Base-by-base conservation (phyloP, 257 asterid species). In the Coffea canephora region DNA sequence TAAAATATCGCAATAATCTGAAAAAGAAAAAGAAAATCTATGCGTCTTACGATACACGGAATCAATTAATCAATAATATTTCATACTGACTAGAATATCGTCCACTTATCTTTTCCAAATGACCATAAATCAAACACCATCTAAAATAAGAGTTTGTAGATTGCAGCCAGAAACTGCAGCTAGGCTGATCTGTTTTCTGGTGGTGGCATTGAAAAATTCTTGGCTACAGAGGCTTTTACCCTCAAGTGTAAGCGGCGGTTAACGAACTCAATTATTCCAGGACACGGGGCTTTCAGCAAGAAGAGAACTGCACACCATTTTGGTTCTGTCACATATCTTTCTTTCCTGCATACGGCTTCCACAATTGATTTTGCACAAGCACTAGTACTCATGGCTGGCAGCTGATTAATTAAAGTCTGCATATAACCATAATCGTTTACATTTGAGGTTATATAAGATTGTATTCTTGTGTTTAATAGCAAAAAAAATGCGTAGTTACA, bases 331-430 rank as follows among this genome's bases (percentile, higher is more conserved):
- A 84, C 65, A 36, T 16, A 12, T 84, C 78, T 68, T 36, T 74
- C 62, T 41, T 77, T 73, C 27, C 75, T 77, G 71, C 82, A 49
- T 8, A 69, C 77, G 8, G 83, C 80, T 8, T 78, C 74, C 13
- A 77, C 79, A 15, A 77, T 73, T 43, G 84, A 59, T 69, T 74
- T 77, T 61, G 75, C 87, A 74, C 80, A 81, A 21, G 10, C 81
- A 14, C n/a, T 41, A 36, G 87, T 46, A 27, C 81, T 78, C 78
- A 81, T 73, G 54, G 73, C 78, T 36, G 84, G 87, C 64, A 80
- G n/a, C 34, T 50, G 5, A 39, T 62, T 49, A 1, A n/a, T 50
- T 8, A 62, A 21, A 61, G 73, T 70, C 81, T 77, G 82, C 25
- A 5, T 14, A n/a, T 8, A 3, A 62, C 10, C 65, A 65, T 0